phyloP scores from a whole-genome alignment of 78 protist genomes.

The Isochrysis galbana region DNA sequence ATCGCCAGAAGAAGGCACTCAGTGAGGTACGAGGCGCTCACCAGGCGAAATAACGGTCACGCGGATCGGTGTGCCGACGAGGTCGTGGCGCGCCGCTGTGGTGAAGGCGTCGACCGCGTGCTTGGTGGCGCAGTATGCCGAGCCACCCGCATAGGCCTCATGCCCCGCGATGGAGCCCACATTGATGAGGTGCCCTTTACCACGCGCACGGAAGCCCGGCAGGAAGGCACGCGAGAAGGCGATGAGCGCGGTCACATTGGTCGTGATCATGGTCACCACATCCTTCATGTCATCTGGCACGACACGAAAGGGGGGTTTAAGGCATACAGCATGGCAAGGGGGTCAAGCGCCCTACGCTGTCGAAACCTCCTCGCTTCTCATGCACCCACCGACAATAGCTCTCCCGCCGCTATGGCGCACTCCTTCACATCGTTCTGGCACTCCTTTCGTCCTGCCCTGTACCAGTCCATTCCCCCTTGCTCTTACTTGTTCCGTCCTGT shows the following conservation, averaged over 20 bases:
- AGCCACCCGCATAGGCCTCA: slow-evolving; percentile 60
- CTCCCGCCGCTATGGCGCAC: too few species aligned
- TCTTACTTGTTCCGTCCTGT: too few species aligned
- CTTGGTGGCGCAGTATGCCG: slow-evolving; percentile 74
- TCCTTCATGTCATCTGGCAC: not conserved
- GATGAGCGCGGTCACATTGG: slow-evolving; percentile 67
- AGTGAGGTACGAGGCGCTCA: too few species aligned
- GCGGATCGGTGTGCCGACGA: slow-evolving; percentile 62
- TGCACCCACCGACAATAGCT: too few species aligned
- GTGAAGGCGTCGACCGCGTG: slow-evolving; percentile 72
- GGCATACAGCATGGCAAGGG: too few species aligned
- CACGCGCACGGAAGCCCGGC: slow-evolving; percentile 50
- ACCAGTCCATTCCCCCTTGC: too few species aligned
- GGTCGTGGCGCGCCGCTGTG: slow-evolving; percentile 65
- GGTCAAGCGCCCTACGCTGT: too few species aligned
- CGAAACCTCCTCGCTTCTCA: too few species aligned
- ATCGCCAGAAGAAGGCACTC: too few species aligned
- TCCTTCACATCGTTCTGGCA: too few species aligned
- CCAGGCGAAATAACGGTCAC: slow-evolving; percentile 73
- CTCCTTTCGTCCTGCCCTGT: too few species aligned
- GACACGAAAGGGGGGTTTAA: too few species aligned
- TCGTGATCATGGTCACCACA: slow-evolving; percentile 26
- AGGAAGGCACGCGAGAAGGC: slow-evolving; percentile 43
- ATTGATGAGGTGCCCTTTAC: slow-evolving; percentile 67
- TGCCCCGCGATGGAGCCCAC: slow-evolving; percentile 67